Percentiles rank a stretch among this genome's conserved stretches.
Evolutionary conservation across 768 basidiomycete species (phyloP).

Genomic region (Tylopilus vinaceipallidus): DNA sequence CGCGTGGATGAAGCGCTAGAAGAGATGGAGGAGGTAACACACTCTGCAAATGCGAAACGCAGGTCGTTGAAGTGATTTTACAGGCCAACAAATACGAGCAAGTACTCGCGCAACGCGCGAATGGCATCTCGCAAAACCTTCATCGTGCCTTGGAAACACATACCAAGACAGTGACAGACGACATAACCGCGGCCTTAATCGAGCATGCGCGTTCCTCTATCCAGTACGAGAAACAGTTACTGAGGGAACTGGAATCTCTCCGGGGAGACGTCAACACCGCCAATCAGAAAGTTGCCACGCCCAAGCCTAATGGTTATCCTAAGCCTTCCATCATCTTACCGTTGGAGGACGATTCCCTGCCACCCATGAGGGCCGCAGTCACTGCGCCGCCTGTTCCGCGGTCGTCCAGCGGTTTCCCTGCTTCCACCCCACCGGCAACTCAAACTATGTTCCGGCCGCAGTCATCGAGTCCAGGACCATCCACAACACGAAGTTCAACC

Average conservation of each 20-base stretch:
- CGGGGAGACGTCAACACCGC: conserved; percentile 71
- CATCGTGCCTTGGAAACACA: conserved; percentile 85
- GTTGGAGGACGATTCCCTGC: conserved; percentile 56
- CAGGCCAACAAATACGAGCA: conserved; percentile 92
- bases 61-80: conserved; percentile 9
- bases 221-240: conserved; percentile 85
- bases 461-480: conserved; percentile 57
- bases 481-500: conserved; percentile 27
- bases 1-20: conserved; percentile 89
- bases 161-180: conserved; percentile 84
- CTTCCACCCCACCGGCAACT: conserved; percentile 14
- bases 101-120: conserved; percentile 77
- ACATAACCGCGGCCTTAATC: conserved; percentile 84
- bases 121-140: conserved; percentile 92
- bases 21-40: conserved; percentile 83
- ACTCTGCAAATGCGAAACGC: background rate
- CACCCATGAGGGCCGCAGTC: conserved; percentile 18
- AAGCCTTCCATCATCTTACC: conserved; percentile 62
- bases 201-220: conserved; percentile 92
- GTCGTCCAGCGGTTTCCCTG: conserved; percentile 19
- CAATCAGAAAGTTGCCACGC: conserved; percentile 53
- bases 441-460: conserved; percentile 35
- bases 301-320: conserved; percentile 49
- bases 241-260: conserved; percentile 86
- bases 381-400: conserved; percentile 25